These are phyloP conservation scores for Beauveria medogensis DNA, from an alignment of 2,329 filamentous ascomycete species.

Conservation along the genomic window DNA sequence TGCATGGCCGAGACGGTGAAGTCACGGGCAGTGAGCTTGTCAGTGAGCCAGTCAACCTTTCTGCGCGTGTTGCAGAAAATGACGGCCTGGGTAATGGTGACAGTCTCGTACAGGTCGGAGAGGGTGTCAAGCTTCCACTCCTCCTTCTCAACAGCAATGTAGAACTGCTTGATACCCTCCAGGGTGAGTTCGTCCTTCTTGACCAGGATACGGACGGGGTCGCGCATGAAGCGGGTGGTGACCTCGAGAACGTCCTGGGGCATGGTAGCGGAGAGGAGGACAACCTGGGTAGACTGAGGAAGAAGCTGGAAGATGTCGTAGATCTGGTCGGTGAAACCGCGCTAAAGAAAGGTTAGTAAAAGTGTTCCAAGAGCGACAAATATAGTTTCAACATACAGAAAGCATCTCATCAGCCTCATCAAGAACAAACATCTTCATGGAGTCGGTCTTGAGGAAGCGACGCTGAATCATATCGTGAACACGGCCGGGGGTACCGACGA, in stretches of 20 bases:
- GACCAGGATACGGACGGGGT: slow-evolving; percentile 96
- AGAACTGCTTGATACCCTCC: slow-evolving; percentile 99
- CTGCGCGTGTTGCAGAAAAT: slow-evolving; percentile 99
- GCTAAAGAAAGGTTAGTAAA: slow-evolving; percentile 42
- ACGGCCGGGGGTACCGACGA: slow-evolving; percentile 96
- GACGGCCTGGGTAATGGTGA: slow-evolving; percentile 98
- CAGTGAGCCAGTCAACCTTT: slow-evolving; percentile 99
- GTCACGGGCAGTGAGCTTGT: slow-evolving; percentile 97
- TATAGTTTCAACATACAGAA: slow-evolving; percentile 54
- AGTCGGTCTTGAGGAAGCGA: slow-evolving; percentile 90
- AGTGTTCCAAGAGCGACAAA: neutral
- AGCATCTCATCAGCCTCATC: slow-evolving; percentile 99
- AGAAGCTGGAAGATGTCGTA: slow-evolving; percentile 99
- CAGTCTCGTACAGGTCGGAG: slow-evolving; percentile 96
- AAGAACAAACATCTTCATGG: slow-evolving; percentile 99
- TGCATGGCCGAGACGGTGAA: slow-evolving; percentile 99
- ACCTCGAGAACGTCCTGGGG: slow-evolving; percentile 98
- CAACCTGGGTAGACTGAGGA: slow-evolving; percentile 95
- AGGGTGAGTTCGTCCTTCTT: slow-evolving; percentile 99
- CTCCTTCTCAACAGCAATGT: slow-evolving; percentile 99
- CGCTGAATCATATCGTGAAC: slow-evolving; percentile 99
- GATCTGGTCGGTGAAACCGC: slow-evolving; percentile 99
- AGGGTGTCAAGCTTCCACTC: slow-evolving; percentile 99
- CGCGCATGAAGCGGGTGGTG: slow-evolving; percentile 99
- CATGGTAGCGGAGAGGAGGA: slow-evolving; percentile 96